Conservation (phyloP, 805 yeast genomes). For the Cyberlindnera suaveolens region DNA sequence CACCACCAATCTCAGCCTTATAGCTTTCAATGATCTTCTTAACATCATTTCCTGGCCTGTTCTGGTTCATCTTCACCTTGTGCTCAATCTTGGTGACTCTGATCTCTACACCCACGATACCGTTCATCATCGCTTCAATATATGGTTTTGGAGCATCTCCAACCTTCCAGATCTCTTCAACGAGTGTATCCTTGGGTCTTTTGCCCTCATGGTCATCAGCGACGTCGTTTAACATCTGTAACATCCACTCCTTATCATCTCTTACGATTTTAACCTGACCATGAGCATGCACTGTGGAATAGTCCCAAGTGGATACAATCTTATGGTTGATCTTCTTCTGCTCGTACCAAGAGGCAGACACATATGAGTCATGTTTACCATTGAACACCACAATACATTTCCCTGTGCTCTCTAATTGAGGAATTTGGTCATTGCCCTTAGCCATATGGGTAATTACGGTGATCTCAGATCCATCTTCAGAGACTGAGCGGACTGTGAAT, state of each 20-base stretch:
- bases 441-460: constrained; percentile 51
- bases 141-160: constrained; percentile 50
- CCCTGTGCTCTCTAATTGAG: constrained; percentile 28
- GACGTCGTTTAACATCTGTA: constrained; percentile 36
- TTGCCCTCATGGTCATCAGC: constrained; percentile 42
- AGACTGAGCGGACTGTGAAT: constrained; percentile 33
- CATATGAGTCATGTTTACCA: constrained; percentile 40
- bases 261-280: constrained; percentile 41
- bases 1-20: constrained; percentile 31
- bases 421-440: constrained; percentile 45
- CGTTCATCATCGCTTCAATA: constrained; percentile 35
- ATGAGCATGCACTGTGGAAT: constrained; percentile 47
- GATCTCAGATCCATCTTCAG: constrained; percentile 27
- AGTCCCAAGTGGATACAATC: constrained; percentile 69
- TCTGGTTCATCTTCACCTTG: constrained; percentile 56
- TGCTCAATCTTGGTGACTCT: constrained; percentile 41
- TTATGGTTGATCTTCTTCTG: constrained; percentile 50
- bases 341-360: constrained; percentile 55
- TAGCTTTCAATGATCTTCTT: constrained; percentile 48
- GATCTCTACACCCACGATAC: constrained; percentile 51
- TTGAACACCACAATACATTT: constrained; percentile 47
- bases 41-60: constrained; percentile 35
- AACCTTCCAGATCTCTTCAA: constrained; percentile 43
- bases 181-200: constrained; percentile 24
- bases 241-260: constrained; percentile 41